These are phyloP conservation scores for Diophrys sp. DNA, from an alignment of 73 alveolate genomes.

Conservation along the genomic window DNA sequence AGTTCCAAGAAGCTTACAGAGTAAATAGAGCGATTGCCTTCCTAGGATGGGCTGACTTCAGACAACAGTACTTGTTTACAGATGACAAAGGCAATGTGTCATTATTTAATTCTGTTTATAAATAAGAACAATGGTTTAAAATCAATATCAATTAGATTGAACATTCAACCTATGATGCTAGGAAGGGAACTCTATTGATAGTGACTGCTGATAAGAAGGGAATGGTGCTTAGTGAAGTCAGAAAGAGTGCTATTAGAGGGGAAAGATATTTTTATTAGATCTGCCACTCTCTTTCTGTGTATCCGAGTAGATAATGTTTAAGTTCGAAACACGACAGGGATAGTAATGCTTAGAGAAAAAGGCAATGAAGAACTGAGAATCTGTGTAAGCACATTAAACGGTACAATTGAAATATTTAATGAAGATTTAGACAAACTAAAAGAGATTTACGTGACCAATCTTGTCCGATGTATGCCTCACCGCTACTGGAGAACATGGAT, in stretches of 20 bases:
- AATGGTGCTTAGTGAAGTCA: background rate
- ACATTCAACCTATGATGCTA: background rate
- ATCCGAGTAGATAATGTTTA: background rate
- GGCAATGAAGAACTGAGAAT: background rate
- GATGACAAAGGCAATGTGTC: background rate
- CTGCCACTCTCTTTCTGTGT: too few relatives aligned
- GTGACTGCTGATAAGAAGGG: background rate
- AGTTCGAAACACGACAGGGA: background rate
- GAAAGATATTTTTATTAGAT: too few relatives aligned
- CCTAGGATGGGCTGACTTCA: background rate
- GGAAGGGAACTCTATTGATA: background rate
- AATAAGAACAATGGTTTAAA: background rate
- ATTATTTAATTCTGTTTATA: background rate
- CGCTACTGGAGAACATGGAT: background rate
- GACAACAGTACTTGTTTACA: background rate
- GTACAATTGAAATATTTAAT: background rate
- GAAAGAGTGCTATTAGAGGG: background rate
- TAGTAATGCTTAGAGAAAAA: background rate
- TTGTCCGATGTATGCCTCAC: background rate
- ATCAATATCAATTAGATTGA: too few relatives aligned
- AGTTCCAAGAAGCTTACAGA: background rate
- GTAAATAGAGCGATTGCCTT: background rate
- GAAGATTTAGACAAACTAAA: background rate
- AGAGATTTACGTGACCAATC: background rate
- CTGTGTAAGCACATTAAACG: background rate